Evolutionary conservation across 2,329 filamentous ascomycete genomes (phyloP).

Genomic region (Daldinia sp.): DNA sequence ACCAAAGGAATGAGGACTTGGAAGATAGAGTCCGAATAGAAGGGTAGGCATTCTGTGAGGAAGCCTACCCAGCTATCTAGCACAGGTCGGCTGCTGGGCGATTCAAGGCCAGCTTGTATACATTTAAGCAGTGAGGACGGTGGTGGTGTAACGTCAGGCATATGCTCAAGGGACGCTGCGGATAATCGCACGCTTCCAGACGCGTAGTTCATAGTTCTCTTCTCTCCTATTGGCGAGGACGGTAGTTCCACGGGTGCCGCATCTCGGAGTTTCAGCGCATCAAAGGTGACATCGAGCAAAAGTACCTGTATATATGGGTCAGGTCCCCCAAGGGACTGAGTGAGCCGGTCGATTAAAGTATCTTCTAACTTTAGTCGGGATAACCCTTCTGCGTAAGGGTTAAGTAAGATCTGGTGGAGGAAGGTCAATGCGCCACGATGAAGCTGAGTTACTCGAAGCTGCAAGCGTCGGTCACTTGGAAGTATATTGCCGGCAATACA

Average conservation of each 20-base stretch:
- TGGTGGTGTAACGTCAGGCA: conserved; percentile 57
- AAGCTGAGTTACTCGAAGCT: conserved; percentile 68
- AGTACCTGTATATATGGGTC: conserved; percentile 79
- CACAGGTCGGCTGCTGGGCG: conserved; percentile 74
- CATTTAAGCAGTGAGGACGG: conserved; percentile 81
- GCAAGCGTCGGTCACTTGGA: conserved; percentile 48
- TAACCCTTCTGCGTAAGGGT: conserved; percentile 66
- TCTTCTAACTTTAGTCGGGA: conserved; percentile 74
- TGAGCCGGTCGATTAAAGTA: conserved; percentile 73
- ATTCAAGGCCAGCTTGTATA: conserved; percentile 81
- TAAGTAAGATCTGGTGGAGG: conserved; percentile 73
- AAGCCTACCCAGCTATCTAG: conserved; percentile 94
- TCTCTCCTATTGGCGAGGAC: conserved; percentile 57
- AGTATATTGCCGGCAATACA: conserved; percentile 61
- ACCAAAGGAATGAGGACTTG: conserved; percentile 90
- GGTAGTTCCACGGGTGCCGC: conserved; percentile 51
- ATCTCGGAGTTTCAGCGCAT: conserved; percentile 73
- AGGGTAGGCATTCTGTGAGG: conserved; percentile 80
- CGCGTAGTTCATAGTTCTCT: conserved; percentile 55
- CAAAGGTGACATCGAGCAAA: conserved; percentile 79
- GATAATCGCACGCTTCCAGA: conserved; percentile 52
- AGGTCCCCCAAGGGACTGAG: conserved; percentile 64
- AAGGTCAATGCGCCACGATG: conserved; percentile 75
- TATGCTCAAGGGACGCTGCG: conserved; percentile 45
- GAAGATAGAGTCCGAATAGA: conserved; percentile 86